A percentile compares a stretch with the other conserved stretches of the same genome.
Conservation (phyloP, 805 yeast genomes). For the Lachancea fermentati region DNA sequence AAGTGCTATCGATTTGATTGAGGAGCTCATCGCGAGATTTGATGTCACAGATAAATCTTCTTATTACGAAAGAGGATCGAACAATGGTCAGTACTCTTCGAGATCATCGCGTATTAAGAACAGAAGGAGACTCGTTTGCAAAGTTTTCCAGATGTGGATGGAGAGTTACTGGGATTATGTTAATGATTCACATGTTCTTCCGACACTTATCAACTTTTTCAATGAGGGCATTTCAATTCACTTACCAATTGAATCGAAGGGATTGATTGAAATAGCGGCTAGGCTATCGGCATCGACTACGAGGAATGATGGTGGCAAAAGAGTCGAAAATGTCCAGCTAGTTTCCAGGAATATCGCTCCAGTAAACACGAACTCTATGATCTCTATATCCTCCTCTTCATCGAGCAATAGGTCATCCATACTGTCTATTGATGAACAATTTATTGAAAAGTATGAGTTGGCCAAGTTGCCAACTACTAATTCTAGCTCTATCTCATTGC, state of each 20-base stretch:
- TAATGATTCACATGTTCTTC: slow-evolving; percentile 52
- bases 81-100: slow-evolving; percentile 36
- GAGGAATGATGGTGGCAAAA: slow-evolving; percentile 29
- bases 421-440: slow-evolving; percentile 37
- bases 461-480: slow-evolving; percentile 39
- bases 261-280: slow-evolving; percentile 57
- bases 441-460: slow-evolving; percentile 55
- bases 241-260: slow-evolving; percentile 62
- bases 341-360: slow-evolving; percentile 44
- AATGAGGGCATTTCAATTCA: slow-evolving; percentile 63
- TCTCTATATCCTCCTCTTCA: slow-evolving; percentile 24
- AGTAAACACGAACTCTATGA: slow-evolving; percentile 24
- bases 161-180: slow-evolving; percentile 81
- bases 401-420: slow-evolving; percentile 27
- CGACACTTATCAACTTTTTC: slow-evolving; percentile 71
- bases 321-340: slow-evolving; percentile 41
- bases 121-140: slow-evolving; percentile 62
- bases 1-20: slow-evolving; percentile 58
- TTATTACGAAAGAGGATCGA: slow-evolving; percentile 30
- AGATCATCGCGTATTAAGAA: slow-evolving; percentile 44
- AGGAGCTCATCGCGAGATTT: slow-evolving; percentile 60
- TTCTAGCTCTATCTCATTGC: slow-evolving; percentile 37
- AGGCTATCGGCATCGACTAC: slow-evolving; percentile 52
- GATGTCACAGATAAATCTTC: slow-evolving; percentile 41
- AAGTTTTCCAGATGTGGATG: slow-evolving; percentile 75